Evolutionary conservation across 441 rosid genomes (phyloP), one percentile per base, ranked within the genome.

Genomic region (Rhodomyrtus psidioides): DNA sequence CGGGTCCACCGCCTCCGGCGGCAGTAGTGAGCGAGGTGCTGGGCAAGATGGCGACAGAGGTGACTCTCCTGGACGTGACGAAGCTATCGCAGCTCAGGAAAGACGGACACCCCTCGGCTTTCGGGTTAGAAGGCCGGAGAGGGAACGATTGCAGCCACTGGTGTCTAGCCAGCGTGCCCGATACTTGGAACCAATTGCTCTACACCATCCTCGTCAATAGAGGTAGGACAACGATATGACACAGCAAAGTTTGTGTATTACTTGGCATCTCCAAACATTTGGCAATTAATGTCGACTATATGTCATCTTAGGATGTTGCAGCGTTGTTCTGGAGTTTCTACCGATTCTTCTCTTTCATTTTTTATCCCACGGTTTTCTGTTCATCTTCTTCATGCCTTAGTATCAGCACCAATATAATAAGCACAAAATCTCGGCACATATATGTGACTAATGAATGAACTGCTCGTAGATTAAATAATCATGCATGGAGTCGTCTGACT

Each of bases 131-230:
- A 16, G 91, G 91, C 17, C 74, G 56, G 53, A 85, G 74, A 39
- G 92, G 87, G n/a, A 87, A 88, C 59, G 95, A 93, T 15, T 93
- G 95, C 82, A 92, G 91, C 87, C 96, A 94, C 76, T 94, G 96
- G 96, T 94, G 96, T 81, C 92, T 94, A 5, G 88, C 94, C 4
- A 95, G 95, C 28, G 93, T 94, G 79, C 94, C 96, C 23, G 95
- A 94, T 88, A 86, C 93, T 27, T 93, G 94, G 95, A 94, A 94
- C 56, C 86, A 88, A 28, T 88, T 93, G 62, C 83, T 92, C 6
- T 92, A 89, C 84, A 91, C 93, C 39, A 81, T 87, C 62, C 89
- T 93, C 46, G 82, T 89, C 30, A 82, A 34, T 13, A 12, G 70
- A 55, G 21, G 81, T 39, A 74, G 86, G 53, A 65, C n/a, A 65